Evolutionary conservation across 257 asterid genomes (phyloP).

Genomic region (Cinchona pubescens): DNA sequence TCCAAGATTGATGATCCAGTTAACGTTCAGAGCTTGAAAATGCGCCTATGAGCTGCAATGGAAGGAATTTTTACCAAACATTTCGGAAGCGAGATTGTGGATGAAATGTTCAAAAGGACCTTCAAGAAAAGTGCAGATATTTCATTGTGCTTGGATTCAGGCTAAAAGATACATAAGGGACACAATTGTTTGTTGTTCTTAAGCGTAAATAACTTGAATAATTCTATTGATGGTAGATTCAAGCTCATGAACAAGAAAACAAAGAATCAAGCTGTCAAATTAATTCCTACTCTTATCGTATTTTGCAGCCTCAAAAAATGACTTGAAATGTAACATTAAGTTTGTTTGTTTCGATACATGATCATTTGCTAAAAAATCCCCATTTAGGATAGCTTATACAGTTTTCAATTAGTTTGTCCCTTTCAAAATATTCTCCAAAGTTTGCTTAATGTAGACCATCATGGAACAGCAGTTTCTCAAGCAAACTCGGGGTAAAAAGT

Average conservation of each 20-base stretch:
- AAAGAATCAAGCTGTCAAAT: too few relatives aligned
- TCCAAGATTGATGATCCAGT: conserved; percentile 6
- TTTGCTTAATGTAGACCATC: too few relatives aligned
- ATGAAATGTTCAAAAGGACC: conserved; percentile 22
- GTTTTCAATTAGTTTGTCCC: too few relatives aligned
- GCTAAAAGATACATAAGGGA: neutral
- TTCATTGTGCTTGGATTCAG: conserved; percentile 1
- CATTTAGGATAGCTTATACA: too few relatives aligned
- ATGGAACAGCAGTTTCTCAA: too few relatives aligned
- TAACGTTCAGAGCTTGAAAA: conserved; percentile 1
- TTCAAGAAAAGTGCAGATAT: conserved; percentile 16
- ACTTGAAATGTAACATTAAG: too few relatives aligned
- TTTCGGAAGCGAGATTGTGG: conserved; percentile 19
- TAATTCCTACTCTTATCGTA: neutral
- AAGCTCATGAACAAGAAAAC: too few relatives aligned
- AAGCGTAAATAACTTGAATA: conserved; percentile 22
- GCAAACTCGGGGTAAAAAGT: too few relatives aligned
- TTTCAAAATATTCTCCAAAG: too few relatives aligned
- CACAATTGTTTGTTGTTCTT: conserved; percentile 27
- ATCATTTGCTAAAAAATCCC: too few relatives aligned
- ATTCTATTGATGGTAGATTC: neutral
- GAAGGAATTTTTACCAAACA: conserved; percentile 23
- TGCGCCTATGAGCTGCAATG: conserved; percentile 24
- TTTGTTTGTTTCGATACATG: too few relatives aligned
- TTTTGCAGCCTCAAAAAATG: too few relatives aligned